Evolutionary conservation across 768 basidiomycete genomes (phyloP), one percentile per base, ranked within the genome.

Genomic region (Candolleomyces aberdarensis): DNA sequence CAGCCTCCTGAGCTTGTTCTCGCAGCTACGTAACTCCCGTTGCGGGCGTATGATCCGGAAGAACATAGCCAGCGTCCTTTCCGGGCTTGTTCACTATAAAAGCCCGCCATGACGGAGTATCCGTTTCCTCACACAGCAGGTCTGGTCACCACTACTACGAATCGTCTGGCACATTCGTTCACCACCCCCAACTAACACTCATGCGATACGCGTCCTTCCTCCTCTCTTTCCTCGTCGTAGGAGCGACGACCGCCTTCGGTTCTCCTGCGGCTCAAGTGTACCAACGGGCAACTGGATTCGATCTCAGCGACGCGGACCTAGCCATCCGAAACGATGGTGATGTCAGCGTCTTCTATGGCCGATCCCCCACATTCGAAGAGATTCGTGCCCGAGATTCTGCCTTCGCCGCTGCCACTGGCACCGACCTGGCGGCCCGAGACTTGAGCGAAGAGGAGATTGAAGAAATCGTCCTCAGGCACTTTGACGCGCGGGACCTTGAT

Each of bases 91-190:
- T 26, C 26, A 2, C 36, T 36, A 36, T 36, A 36, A 36, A 36
- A 36, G 36, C 36, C 36, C 2, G 36, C 36, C 11, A 36, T 36
- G 36, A 11, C 5, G 6, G 36, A 11, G 11, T 36, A 11, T 36
- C 11, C 5, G 36, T 59, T n/a, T 41, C 40, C 26, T 19, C 43
- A 31, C 22, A 48, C 59, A 55, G 54, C 54, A 15, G 54, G 54
- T 56, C 54, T 56, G 54, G 15, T n/a, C 54, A 20, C 36, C 17
- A 31, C 36, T 2, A 14, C 17, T n/a, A 15, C 54, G 54, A 56
- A 56, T 22, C 36, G 54, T 56, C 54, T 41, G 54, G 54, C 40
- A 56, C 54, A 36, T 56, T 56, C 54, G 36, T 39, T 19, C 32
- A 17, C n/a, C 32, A 31, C 29, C 17, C 40, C 40, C 54, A 39